A percentile compares a stretch with the other conserved stretches of the same genome.
Evolutionary conservation across 345 rosid genomes (phyloP).

Genomic region (Gossypium stocksii): DNA sequence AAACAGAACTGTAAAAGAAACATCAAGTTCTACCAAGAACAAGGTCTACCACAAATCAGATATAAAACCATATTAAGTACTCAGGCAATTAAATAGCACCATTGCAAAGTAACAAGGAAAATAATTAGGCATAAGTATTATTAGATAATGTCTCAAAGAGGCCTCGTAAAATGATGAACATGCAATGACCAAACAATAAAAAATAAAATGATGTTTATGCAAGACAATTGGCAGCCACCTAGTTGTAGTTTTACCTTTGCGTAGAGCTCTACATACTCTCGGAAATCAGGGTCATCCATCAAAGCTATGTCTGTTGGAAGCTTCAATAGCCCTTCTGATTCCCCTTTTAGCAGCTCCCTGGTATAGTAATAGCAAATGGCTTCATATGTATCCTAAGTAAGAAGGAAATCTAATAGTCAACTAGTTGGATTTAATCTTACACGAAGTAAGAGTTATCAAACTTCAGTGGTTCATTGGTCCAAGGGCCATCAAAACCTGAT

Average conservation of each 20-base stretch:
- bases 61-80: not conserved
- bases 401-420: not conserved
- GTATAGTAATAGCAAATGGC: constrained; percentile 7
- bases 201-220: too few species aligned
- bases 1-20: not conserved
- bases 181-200: too few species aligned
- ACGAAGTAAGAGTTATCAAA: constrained; percentile 91
- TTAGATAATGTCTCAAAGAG: not conserved
- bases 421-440: constrained; percentile 39
- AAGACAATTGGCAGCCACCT: not conserved
- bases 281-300: constrained; percentile 63
- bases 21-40: constrained; percentile 6
- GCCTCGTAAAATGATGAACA: not conserved
- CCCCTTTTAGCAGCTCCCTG: constrained; percentile 73
- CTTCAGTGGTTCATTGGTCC: constrained; percentile 91
- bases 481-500: constrained; percentile 95
- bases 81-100: not conserved
- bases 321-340: constrained; percentile 74
- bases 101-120: not conserved
- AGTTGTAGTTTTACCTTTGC: constrained; percentile 53
- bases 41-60: constrained; percentile 1
- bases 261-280: constrained; percentile 68
- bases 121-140: not conserved
- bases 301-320: constrained; percentile 82
- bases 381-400: not conserved